These are phyloP conservation scores for Metschnikowia proteae DNA, from an alignment of 805 yeast species.

Conservation along the genomic window DNA sequence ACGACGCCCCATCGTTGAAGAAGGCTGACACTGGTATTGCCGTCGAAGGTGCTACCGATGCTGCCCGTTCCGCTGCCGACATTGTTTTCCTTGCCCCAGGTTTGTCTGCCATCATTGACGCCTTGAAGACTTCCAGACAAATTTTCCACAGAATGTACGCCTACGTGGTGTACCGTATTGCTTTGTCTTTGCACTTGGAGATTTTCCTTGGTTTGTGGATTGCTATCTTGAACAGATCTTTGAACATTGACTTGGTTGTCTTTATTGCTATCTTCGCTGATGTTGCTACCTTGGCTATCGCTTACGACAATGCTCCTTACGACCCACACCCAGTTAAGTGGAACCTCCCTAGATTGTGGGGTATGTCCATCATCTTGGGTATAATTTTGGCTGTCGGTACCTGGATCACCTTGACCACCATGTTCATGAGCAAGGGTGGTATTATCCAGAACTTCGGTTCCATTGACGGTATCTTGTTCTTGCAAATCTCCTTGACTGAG, in stretches of 20 bases:
- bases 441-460: conserved; percentile 95
- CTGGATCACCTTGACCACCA: conserved; percentile 92
- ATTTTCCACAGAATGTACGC: conserved; percentile 99
- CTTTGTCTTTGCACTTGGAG: conserved; percentile 91
- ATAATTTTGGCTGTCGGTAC: conserved; percentile 82
- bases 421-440: conserved; percentile 89
- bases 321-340: conserved; percentile 92
- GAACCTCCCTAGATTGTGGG: conserved; percentile 97
- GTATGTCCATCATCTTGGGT: conserved; percentile 89
- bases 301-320: conserved; percentile 95
- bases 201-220: conserved; percentile 94
- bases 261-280: conserved; percentile 97
- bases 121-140: conserved; percentile 88
- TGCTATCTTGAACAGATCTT: conserved; percentile 83
- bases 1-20: conserved; percentile 96
- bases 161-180: conserved; percentile 96
- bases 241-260: conserved; percentile 87
- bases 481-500: conserved; percentile 92
- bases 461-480: conserved; percentile 87
- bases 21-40: conserved; percentile 90
- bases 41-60: conserved; percentile 97
- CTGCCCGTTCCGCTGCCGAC: conserved; percentile 96
- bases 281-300: conserved; percentile 95
- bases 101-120: conserved; percentile 91
- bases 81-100: conserved; percentile 92